phyloP scores from a whole-genome alignment of 352 stramenopile species.

The Globisporangium alternatum region DNA sequence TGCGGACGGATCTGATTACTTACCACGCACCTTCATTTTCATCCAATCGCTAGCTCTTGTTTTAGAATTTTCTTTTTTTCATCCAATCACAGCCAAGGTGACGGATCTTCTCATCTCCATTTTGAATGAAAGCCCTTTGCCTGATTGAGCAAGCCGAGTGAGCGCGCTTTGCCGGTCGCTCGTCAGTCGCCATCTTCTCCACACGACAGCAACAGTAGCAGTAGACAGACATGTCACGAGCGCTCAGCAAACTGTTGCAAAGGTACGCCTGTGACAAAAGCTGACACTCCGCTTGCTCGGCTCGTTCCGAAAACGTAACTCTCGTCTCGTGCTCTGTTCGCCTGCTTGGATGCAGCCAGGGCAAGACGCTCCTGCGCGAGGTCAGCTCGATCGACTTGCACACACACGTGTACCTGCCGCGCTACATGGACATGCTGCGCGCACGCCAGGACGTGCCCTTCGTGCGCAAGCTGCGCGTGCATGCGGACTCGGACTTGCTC shows the following conservation, averaged over 20 bases:
- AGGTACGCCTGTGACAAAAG: constrained; percentile 1
- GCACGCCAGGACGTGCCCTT: constrained; percentile 42
- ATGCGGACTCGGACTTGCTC: constrained; percentile 24
- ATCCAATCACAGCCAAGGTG: constrained; percentile 1
- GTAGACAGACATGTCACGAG: constrained; percentile 19
- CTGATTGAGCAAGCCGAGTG: background rate
- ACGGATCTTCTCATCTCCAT: background rate
- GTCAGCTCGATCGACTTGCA: constrained; percentile 51
- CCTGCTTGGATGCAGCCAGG: constrained; percentile 18
- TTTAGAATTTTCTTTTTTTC: background rate
- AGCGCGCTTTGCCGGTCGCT: background rate
- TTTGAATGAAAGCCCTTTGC: background rate
- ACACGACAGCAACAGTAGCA: background rate
- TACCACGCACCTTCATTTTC: constrained; percentile 1
- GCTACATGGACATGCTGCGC: constrained; percentile 62
- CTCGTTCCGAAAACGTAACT: background rate
- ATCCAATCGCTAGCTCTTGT: background rate
- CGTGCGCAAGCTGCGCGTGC: constrained; percentile 25
- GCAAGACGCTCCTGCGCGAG: constrained; percentile 34
- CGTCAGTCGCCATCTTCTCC: background rate
- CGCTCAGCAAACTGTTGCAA: constrained; percentile 27
- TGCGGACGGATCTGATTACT: constrained; percentile 12
- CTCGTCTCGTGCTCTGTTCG: background rate
- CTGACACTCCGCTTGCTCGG: background rate
- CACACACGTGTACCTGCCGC: constrained; percentile 63